Percentiles rank a stretch among this genome's conserved stretches.
Evolutionary conservation across 768 basidiomycete genomes (phyloP).

Genomic region (Guyanaporus albipodus): DNA sequence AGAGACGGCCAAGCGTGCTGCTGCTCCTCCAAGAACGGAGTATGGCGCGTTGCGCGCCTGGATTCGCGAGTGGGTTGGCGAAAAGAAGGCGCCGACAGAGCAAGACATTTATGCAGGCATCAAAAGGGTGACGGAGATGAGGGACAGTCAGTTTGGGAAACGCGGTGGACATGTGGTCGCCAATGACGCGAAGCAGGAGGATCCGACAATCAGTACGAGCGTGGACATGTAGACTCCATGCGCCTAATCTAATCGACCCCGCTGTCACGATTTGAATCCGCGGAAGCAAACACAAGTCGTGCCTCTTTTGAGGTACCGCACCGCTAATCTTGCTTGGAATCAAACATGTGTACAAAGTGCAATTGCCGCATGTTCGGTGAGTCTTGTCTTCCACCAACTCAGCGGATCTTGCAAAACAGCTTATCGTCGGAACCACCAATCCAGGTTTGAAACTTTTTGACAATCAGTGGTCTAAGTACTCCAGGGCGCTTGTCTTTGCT

Average conservation of each 20-base stretch:
- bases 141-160: constrained; percentile 21
- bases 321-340: too few relatives aligned
- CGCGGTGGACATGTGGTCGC: constrained; percentile 4
- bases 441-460: background rate
- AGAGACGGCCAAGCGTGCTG: background rate
- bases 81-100: constrained; percentile 41
- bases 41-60: constrained; percentile 36
- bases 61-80: constrained; percentile 58
- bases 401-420: background rate
- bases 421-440: background rate
- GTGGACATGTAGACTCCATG: background rate
- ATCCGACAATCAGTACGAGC: background rate
- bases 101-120: constrained; percentile 33
- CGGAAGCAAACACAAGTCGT: background rate
- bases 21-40: constrained; percentile 16
- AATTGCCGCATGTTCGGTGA: background rate
- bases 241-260: background rate
- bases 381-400: background rate
- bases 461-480: background rate
- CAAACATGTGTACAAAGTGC: too few relatives aligned
- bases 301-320: too few relatives aligned
- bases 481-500: background rate
- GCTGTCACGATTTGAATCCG: constrained; percentile 6
- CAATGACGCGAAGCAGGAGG: background rate
- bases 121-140: constrained; percentile 26